Conservation (phyloP, 2,329 filamentous ascomycete species). For the Phyllosticta ampelicida region DNA sequence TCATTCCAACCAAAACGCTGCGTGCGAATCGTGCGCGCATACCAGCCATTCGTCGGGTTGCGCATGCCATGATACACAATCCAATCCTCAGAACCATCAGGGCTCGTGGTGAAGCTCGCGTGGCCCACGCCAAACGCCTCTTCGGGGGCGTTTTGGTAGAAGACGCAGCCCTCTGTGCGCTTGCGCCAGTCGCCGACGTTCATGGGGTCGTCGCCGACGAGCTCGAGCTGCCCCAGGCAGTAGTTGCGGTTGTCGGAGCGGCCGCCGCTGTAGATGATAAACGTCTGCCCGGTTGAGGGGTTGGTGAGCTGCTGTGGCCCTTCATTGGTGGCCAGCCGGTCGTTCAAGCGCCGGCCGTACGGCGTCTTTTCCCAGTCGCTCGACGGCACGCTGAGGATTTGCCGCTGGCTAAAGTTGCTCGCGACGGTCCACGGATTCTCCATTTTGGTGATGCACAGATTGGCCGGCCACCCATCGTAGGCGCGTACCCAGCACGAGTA, state of each 20-base stretch:
- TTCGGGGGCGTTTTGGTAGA: constrained; percentile 38
- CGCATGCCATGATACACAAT: constrained; percentile 45
- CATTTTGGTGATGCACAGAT: constrained; percentile 42
- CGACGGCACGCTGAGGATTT: constrained; percentile 36
- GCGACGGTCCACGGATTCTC: constrained; percentile 38
- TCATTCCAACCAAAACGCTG: constrained; percentile 40
- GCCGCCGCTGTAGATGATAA: constrained; percentile 40
- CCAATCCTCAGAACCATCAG: constrained; percentile 39
- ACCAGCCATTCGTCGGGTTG: constrained; percentile 38
- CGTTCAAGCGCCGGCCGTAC: constrained; percentile 36
- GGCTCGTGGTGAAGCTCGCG: constrained; percentile 40
- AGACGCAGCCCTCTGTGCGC: constrained; percentile 36
- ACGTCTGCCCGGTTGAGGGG: constrained; percentile 35
- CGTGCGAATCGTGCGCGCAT: constrained; percentile 36
- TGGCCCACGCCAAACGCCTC: constrained; percentile 40
- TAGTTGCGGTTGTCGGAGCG: constrained; percentile 44
- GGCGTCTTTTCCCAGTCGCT: constrained; percentile 44
- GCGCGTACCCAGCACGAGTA: constrained; percentile 32
- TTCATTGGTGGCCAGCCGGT: constrained; percentile 40
- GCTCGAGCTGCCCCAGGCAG: constrained; percentile 41
- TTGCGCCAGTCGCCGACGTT: constrained; percentile 39
- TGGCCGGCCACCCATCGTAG: constrained; percentile 41
- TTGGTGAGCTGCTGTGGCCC: constrained; percentile 41
- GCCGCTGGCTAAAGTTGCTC: constrained; percentile 35
- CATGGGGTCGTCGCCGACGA: constrained; percentile 40